These are phyloP conservation scores for Silene latifolia DNA, from an alignment of 148 eudicot species.

Conservation along the genomic window DNA sequence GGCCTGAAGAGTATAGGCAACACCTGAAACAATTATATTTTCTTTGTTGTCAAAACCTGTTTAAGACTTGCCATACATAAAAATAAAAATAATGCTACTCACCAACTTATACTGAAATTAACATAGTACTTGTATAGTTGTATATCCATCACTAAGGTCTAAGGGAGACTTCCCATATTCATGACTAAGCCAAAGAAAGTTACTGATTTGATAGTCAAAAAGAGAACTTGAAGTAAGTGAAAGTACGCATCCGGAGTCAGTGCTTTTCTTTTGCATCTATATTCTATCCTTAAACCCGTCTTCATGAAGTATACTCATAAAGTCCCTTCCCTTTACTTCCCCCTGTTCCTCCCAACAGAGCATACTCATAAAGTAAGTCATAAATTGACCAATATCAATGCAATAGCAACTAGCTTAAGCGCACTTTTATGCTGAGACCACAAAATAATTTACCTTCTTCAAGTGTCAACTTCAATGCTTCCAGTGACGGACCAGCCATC, in stretches of 20 bases:
- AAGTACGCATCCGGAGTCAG: background rate
- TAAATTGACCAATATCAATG: background rate
- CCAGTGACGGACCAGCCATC: slow-evolving; percentile 42
- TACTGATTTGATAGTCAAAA: background rate
- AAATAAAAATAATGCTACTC: no score
- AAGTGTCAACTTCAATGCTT: slow-evolving; percentile 46
- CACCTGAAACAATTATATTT: no score
- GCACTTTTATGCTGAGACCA: background rate
- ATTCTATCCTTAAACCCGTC: background rate
- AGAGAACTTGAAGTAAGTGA: background rate
- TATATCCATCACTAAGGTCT: background rate
- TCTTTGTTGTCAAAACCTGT: no score
- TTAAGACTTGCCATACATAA: no score
- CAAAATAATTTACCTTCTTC: slow-evolving; percentile 56
- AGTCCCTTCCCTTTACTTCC: no score
- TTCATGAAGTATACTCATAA: background rate
- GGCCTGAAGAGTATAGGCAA: no score
- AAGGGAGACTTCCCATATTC: background rate
- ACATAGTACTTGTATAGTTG: no score
- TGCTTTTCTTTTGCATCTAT: background rate
- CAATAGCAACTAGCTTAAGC: background rate
- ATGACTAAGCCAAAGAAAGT: background rate
- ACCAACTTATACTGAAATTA: background rate
- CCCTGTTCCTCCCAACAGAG: background rate
- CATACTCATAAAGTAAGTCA: background rate